Base-by-base conservation (phyloP, 2,329 filamentous ascomycete species). In the Macrophomina pseudophaseolina region DNA sequence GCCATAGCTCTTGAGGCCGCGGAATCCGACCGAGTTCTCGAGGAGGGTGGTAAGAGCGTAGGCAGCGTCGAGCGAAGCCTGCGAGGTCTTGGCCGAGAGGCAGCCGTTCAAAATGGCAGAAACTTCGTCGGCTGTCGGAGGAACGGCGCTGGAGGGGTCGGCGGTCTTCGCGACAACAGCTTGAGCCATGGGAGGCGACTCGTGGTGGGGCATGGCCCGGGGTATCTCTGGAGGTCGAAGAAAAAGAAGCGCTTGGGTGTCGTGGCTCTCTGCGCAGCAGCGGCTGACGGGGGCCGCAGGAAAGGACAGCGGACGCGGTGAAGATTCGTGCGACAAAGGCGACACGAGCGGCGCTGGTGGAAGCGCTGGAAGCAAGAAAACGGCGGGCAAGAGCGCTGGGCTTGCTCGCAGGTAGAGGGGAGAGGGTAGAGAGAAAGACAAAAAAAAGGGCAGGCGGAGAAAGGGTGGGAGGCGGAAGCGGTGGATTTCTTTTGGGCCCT, bases 31-130 rank as follows among this genome's bases (percentile, higher is more conserved):
- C 35, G 87, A 88, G 78, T 89, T 87, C 68, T 89, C 83, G 14
- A 91, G 81, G 14, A 90, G 78, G 66, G 88, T 88, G 65, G 86
- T 86, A 68, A 91, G 82, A 49, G 84, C 84, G 75, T 91, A 91
- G 18, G 89, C 82, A 67, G 86, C 87, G 74, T 91, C 88, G 52
- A 87, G 81, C 11, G 84, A 86, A 65, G 80, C 80, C 72, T 86
- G 84, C 63, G 85, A 86, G 33, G 83, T 83, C 73, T 85, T 82
- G 33, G 83, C 80, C 53, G 78, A 80, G 74, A 84, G 80, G 69
- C 83, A 80, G 68, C 77, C 76, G 71, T 73, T 75, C 49, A 81
- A 74, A 56, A 84, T 75, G 51, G 77, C 74, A 56, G 75, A 73
- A 66, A 84, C 75, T 66, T 84, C 83, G 66, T 83, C 81, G n/a